A percentile compares a stretch with the other conserved stretches of the same genome.
These are phyloP conservation scores for Sclerotinia sclerotiorum DNA, from an alignment of 2,329 filamentous ascomycete species.

Conservation along the genomic window DNA sequence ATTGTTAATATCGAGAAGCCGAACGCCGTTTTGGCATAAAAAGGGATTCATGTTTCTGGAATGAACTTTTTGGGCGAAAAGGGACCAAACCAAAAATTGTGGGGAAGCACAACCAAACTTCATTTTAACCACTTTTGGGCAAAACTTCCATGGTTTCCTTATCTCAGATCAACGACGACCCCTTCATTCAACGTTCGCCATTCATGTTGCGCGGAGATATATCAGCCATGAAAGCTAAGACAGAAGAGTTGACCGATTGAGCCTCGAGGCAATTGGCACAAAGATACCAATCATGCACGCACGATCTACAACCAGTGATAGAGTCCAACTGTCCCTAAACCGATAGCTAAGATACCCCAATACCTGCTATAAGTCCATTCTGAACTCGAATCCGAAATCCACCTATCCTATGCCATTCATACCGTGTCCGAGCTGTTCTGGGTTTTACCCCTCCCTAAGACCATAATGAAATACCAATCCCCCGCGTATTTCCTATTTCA, in stretches of 20 bases:
- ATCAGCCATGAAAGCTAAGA: not conserved
- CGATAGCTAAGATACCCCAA: not conserved
- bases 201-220: not conserved
- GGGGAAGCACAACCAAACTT: conserved; percentile 4
- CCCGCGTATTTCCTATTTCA: conserved; percentile 22
- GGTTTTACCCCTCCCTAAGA: not conserved
- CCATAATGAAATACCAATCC: not conserved
- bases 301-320: not conserved
- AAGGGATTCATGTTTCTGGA: conserved; percentile 2
- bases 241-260: not conserved
- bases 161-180: conserved; percentile 23
- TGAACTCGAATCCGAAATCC: not conserved
- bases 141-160: conserved; percentile 28
- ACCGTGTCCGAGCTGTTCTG: not conserved
- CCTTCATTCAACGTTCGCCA: conserved; percentile 3
- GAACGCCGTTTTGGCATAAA: not conserved
- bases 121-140: conserved; percentile 28
- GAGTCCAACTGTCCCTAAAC: too few relatives aligned
- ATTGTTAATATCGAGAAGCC: not conserved
- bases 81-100: conserved; percentile 2
- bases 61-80: not conserved
- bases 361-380: not conserved
- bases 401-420: not conserved
- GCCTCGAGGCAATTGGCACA: not conserved
- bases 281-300: conserved; percentile 1